phyloP scores from a whole-genome alignment of 352 stramenopile species.

The Porosira glacialis region DNA sequence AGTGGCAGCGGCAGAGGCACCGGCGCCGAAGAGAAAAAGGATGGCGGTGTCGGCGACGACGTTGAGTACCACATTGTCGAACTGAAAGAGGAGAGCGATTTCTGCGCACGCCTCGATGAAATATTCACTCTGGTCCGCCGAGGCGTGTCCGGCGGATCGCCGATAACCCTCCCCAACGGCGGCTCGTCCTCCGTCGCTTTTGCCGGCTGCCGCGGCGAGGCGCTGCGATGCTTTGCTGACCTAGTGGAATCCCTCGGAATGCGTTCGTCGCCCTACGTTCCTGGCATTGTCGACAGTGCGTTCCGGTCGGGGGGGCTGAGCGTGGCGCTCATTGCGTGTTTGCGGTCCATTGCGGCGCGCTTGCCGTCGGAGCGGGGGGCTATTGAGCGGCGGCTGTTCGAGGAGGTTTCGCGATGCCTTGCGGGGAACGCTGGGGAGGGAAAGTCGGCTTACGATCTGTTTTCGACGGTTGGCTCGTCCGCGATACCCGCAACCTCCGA shows the following conservation, averaged over 20 bases:
- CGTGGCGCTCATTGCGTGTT: constrained; percentile 88
- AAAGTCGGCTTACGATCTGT: constrained; percentile 37
- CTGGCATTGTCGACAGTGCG: constrained; percentile 82
- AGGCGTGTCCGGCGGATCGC: too few species aligned
- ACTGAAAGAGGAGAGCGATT: constrained; percentile 60
- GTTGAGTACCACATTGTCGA: constrained; percentile 64
- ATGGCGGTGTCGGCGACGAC: constrained; percentile 12
- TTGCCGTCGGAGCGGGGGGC: constrained; percentile 85
- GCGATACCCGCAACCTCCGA: neutral
- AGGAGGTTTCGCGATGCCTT: constrained; percentile 93
- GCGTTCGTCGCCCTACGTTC: constrained; percentile 72
- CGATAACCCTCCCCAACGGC: constrained; percentile 57
- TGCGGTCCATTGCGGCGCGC: constrained; percentile 86
- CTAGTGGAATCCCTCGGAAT: constrained; percentile 82
- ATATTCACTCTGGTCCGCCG: constrained; percentile 77
- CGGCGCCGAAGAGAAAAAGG: constrained; percentile 2
- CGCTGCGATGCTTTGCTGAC: constrained; percentile 84
- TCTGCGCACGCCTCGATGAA: constrained; percentile 57
- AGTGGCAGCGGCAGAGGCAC: too few species aligned
- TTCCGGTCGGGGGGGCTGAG: constrained; percentile 89
- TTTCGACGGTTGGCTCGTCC: constrained; percentile 14
- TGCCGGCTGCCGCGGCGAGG: constrained; percentile 55
- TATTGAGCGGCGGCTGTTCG: constrained; percentile 92
- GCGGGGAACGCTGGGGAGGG: constrained; percentile 81
- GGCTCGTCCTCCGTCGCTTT: neutral